Evolutionary conservation across 2,329 filamentous ascomycete species (phyloP).

Genomic region (Aspergillus sp.): DNA sequence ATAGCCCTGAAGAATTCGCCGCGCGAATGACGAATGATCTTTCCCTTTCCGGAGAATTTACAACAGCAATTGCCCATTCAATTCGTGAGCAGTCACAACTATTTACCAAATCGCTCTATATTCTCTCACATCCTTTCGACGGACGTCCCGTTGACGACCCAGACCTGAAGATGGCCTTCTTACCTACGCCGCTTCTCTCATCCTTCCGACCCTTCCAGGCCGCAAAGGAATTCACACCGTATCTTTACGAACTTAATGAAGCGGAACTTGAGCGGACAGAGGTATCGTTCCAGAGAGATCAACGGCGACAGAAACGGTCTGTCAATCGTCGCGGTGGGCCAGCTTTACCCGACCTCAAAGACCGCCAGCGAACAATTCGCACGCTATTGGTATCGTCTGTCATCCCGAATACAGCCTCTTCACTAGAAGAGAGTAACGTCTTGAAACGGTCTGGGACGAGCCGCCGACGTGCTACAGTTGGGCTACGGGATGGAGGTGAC

Average conservation of each 20-base stretch:
- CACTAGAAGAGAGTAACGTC: conserved; percentile 79
- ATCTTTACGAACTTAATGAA: conserved; percentile 90
- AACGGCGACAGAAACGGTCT: conserved; percentile 90
- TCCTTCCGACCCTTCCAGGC: conserved; percentile 90
- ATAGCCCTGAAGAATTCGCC: conserved; percentile 94
- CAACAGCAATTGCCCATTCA: conserved; percentile 94
- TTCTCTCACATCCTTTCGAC: conserved; percentile 91
- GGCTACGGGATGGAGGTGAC: conserved; percentile 61
- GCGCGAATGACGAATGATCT: conserved; percentile 84
- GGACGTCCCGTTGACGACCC: conserved; percentile 89
- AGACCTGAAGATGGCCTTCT: conserved; percentile 80
- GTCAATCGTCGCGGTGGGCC: conserved; percentile 92
- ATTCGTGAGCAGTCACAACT: conserved; percentile 95
- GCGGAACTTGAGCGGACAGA: conserved; percentile 87
- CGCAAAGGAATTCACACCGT: conserved; percentile 91
- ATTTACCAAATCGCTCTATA: conserved; percentile 90
- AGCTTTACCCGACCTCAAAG: conserved; percentile 91
- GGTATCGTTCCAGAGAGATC: conserved; percentile 88
- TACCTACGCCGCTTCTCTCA: conserved; percentile 76
- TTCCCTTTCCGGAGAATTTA: conserved; percentile 90
- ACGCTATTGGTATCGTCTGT: conserved; percentile 91
- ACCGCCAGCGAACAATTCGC: conserved; percentile 87
- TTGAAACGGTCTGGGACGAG: conserved; percentile 74
- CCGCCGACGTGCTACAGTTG: conserved; percentile 56
- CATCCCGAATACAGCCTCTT: conserved; percentile 78